phyloP scores from a whole-genome alignment of 2,329 filamentous ascomycete species.

The Xylaria arbuscula region DNA sequence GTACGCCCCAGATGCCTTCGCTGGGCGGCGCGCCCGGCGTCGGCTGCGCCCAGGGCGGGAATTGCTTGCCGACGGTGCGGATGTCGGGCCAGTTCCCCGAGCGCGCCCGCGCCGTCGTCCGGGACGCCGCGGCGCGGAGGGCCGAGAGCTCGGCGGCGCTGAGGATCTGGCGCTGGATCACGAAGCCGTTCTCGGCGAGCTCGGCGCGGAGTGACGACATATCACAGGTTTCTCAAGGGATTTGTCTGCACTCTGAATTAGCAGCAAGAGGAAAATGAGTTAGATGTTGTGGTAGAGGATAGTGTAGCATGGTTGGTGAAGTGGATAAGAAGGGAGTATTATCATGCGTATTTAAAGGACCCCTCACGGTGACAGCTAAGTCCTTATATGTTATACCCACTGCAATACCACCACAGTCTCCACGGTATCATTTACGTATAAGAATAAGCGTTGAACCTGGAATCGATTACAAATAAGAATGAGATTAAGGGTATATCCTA shows the following conservation, averaged over 20 bases:
- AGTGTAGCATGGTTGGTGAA: neutral
- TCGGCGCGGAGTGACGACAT: slow-evolving; percentile 33
- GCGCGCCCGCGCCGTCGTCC: slow-evolving; percentile 67
- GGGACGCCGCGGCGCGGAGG: slow-evolving; percentile 69
- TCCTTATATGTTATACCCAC: neutral
- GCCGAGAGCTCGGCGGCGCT: slow-evolving; percentile 62
- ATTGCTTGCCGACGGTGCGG: slow-evolving; percentile 88
- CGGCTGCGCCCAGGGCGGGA: slow-evolving; percentile 80
- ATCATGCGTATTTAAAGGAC: neutral
- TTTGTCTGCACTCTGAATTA: neutral
- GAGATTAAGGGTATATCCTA: neutral
- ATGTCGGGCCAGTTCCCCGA: slow-evolving; percentile 82
- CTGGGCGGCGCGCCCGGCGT: slow-evolving; percentile 52
- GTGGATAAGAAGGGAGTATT: neutral
- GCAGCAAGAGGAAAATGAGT: neutral
- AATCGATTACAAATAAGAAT: neutral
- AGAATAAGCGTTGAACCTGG: neutral
- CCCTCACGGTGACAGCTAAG: neutral
- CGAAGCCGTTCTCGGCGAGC: slow-evolving; percentile 73
- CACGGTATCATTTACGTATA: neutral
- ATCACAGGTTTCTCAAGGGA: neutral
- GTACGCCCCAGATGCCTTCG: slow-evolving; percentile 87
- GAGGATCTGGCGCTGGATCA: slow-evolving; percentile 75
- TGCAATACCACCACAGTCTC: neutral
- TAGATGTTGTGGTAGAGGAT: neutral